phyloP scores from a whole-genome alignment of 2,329 filamentous ascomycete species.

The Aspergillus nomiae region DNA sequence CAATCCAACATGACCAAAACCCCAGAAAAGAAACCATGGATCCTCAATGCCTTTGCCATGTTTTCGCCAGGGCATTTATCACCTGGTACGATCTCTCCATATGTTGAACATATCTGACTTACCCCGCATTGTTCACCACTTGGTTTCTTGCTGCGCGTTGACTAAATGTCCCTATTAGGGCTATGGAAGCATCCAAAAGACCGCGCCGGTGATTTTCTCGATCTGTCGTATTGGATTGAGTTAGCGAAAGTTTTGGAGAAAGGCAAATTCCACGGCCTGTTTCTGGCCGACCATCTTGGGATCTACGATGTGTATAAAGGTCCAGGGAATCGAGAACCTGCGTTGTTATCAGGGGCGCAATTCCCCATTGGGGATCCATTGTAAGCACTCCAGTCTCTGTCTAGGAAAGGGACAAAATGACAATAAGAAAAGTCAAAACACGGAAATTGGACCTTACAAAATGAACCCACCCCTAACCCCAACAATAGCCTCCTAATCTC shows the following conservation, averaged over 20 bases:
- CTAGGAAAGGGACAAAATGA: background rate
- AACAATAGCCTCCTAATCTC: slow-evolving; percentile 33
- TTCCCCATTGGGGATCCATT: slow-evolving; percentile 42
- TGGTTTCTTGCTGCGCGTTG: background rate
- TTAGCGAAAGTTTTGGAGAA: slow-evolving; percentile 49
- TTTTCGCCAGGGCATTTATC: slow-evolving; percentile 5
- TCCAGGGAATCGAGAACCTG: slow-evolving; percentile 38
- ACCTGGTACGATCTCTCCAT: background rate
- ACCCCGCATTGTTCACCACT: background rate
- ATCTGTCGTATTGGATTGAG: slow-evolving; percentile 47
- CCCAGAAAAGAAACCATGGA: slow-evolving; percentile 2
- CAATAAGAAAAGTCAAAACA: background rate
- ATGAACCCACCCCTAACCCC: background rate
- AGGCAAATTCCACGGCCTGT: slow-evolving; percentile 50
- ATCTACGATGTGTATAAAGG: slow-evolving; percentile 47
- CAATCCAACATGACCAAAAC: background rate
- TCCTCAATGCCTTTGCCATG: slow-evolving; percentile 8
- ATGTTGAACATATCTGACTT: background rate
- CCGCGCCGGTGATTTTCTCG: slow-evolving; percentile 36
- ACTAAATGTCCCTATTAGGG: background rate
- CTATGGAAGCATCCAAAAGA: slow-evolving; percentile 32
- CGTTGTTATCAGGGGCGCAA: slow-evolving; percentile 39
- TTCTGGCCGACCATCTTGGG: slow-evolving; percentile 50
- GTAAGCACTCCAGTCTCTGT: slow-evolving; percentile 12
- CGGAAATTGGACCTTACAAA: too few species aligned